Conservation (phyloP, 352 stramenopile species). For the Globisporangium okanoganense region DNA sequence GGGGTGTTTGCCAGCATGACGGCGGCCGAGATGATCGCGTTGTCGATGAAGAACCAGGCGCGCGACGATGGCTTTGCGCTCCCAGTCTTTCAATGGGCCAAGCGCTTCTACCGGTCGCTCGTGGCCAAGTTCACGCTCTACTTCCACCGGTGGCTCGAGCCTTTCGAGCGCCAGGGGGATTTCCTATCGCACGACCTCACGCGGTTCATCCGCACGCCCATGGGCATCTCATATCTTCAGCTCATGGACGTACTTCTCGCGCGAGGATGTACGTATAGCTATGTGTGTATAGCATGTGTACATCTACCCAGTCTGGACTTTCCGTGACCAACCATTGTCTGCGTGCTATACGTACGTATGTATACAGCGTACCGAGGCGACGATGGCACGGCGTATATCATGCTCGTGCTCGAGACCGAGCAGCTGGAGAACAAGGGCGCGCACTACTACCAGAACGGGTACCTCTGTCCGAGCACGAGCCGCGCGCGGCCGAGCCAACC, state of each 20-base stretch:
- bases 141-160: conserved; percentile 73
- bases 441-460: conserved; percentile 75
- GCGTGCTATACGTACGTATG: background rate
- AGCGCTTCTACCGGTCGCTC: conserved; percentile 78
- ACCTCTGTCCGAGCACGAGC: conserved; percentile 55
- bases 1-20: conserved; percentile 32
- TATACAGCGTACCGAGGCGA: conserved; percentile 45
- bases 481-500: conserved; percentile 11
- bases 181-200: conserved; percentile 64
- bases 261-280: conserved; percentile 51
- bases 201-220: conserved; percentile 66
- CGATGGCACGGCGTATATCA: conserved; percentile 42
- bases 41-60: conserved; percentile 67
- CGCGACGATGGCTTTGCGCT: conserved; percentile 75
- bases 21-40: conserved; percentile 77
- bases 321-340: background rate
- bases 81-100: conserved; percentile 79
- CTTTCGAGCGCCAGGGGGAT: conserved; percentile 60
- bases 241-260: conserved; percentile 77
- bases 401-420: conserved; percentile 78
- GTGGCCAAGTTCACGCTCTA: conserved; percentile 84
- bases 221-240: conserved; percentile 79
- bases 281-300: background rate
- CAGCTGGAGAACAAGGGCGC: conserved; percentile 70
- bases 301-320: background rate